Base-by-base conservation (phyloP, 2,329 filamentous ascomycete species). In the Talaromyces sp. region DNA sequence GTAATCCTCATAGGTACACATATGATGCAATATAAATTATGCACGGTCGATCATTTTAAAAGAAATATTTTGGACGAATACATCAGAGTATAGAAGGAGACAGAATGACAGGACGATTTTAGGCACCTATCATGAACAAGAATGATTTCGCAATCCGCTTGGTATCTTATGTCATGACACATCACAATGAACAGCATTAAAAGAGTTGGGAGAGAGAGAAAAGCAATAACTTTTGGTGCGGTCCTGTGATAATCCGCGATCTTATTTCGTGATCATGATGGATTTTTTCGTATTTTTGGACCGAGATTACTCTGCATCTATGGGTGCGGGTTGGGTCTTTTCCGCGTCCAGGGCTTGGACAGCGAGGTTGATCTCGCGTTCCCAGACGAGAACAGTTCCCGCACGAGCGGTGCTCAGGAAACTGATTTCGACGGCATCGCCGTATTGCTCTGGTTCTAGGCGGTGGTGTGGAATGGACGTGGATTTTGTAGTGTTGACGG, bases 371-470 rank as follows among this genome's bases (percentile, higher is more conserved):
- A 93, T 82, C 73, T 94, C 90, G 70, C 90, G 86, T 68, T 89
- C 86, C 3, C 88, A 86, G 45, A 98, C 86, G 73, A 98, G 93
- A 10, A 98, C 94, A 5, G 92, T 93, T 1, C 94, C 94, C 0
- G 93, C 92, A 49, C 90, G 86, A 4, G 92, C 93, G 0, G 94
- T 98, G 67, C 90, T 95, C 68, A 98, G 81, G 76, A 97, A 98
- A 65, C 90, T 94, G 78, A 98, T 88, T 75, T 97, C 93, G 0
- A 92, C 86, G 1, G 74, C 78, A 65, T 77, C 75, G 62, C 67
- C 75, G 25, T 68, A 70, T 11, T 67, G 52, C 69, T 75, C 71
- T 2, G 75, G 73, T 60, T 75, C 70, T 17, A 77, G 69, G 43
- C 72, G 73, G 63, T 77, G 74, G 0, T 71, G 73, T 37, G 65